Evolutionary conservation across 2,329 filamentous ascomycete genomes (phyloP), one percentile per base, ranked within the genome.

Genomic region (Penicillium sclerotiorum): DNA sequence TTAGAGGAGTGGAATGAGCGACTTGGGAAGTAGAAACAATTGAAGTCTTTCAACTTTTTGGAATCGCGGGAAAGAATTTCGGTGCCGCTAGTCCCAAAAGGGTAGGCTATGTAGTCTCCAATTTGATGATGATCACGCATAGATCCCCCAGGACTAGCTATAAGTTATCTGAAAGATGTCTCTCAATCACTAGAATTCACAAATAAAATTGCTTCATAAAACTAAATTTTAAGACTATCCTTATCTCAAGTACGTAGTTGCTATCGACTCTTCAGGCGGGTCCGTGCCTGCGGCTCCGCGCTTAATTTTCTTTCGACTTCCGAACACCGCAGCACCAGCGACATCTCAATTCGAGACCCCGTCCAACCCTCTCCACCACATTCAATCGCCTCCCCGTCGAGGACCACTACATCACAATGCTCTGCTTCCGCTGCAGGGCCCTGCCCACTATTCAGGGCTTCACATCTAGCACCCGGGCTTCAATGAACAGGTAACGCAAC

Each of bases 341-440:
- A 58, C 46, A 32, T 36, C 53, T 51, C 38, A 20, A 30, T 18
- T 20, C 25, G 17, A 21, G 22, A 17, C 23, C 25, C 33, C 23
- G 21, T 15, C 17, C 25, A 30, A 7, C 17, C 32, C 15, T 35
- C 11, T 25, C n/a, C 13, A 38, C 22, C 33, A 17, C 36, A 15
- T 11, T 30, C 33, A 28, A 37, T 9, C 22, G 8, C 13, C 22
- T 6, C 22, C n/a, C 17, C 25, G 22, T 46, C 9, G n/a, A n/a
- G n/a, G n/a, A 42, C 35, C 38, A 49, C 22, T 32, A 18, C 37
- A 9, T 35, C 47, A 62, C 36, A 23, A 72, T 72, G 70, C 57
- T 70, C 51, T 65, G 65, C 46, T 53, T 72, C 39, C 63, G 62
- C 43, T 66, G 63, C 56, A 64, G 66, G 57, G 65, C 63, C 17